Base-by-base conservation (phyloP, 805 yeast genomes). In the Saturnispora sanitii region DNA sequence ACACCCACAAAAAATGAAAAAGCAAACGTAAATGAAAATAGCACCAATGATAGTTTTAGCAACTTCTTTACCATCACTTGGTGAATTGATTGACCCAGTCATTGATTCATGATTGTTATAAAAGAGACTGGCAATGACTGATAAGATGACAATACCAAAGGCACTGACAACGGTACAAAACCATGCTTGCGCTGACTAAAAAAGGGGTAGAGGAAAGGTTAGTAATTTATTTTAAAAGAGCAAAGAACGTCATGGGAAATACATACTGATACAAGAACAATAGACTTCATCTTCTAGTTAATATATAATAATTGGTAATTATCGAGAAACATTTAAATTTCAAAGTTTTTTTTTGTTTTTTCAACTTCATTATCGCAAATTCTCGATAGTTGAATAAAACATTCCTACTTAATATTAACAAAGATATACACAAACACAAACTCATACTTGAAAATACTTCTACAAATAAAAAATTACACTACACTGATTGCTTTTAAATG, bases 91-190 rank as follows among this genome's bases (percentile, higher is more conserved):
- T 30, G 95, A 83, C 4, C 98, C 98, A 66, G 87, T 79, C 82
- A 90, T 80, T 17, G 94, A 72, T 65, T 90, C 97, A 59, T 85
- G 94, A 49, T 78, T 83, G 27, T 66, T 67, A 51, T 81, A 69
- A 67, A 92, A 90, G 48, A 90, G 70, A 50, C 77, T 75, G 16
- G 94, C 98, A 51, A 90, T 75, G 42, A 84, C 82, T 9, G 94
- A 72, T 36, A 90, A 73, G 43, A 90, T 92, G 35, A 86, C 81
- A 26, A 90, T 78, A 44, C 94, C 98, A 60, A 90, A 90, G 13
- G 92, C 87, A 37, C 96, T 87, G 34, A 92, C 69, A 32, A 90
- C 73, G 34, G 97, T 90, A 60, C 98, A 90, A 61, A 84, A 86
- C 84, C 95, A 90, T 19, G 98, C 97, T 55, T 84, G 79, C 21